Conservation (phyloP, 2,329 filamentous ascomycete species). For the Claviceps fusiformis region DNA sequence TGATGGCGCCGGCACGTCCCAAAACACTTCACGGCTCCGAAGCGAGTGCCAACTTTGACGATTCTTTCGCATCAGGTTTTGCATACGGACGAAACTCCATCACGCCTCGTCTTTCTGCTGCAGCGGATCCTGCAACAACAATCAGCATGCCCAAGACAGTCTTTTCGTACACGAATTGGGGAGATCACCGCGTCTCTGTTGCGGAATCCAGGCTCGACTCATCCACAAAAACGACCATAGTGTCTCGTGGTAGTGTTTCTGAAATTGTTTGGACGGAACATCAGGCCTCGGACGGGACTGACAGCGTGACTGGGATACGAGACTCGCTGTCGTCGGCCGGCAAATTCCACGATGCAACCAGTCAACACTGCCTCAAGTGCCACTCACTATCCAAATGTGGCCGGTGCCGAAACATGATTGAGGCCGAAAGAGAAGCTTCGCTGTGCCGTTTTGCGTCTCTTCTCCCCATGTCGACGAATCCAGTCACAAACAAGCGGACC, state of each 20-base stretch:
- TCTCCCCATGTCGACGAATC: neutral
- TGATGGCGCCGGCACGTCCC: neutral
- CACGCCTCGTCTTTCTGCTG: conserved; percentile 10
- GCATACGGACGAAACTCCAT: conserved; percentile 13
- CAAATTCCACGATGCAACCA: neutral
- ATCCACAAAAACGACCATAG: conserved; percentile 14
- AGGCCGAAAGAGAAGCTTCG: neutral
- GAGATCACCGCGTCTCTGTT: neutral
- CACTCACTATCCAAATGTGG: neutral
- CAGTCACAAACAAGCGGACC: neutral
- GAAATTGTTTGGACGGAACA: conserved; percentile 17
- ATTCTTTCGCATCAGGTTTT: conserved; percentile 8
- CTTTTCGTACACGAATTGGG: conserved; percentile 12
- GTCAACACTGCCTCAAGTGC: neutral
- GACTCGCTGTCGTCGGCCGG: neutral
- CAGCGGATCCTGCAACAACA: conserved; percentile 20
- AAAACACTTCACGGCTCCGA: neutral
- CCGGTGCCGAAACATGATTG: neutral
- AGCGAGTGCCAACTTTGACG: neutral
- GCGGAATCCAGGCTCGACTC: neutral
- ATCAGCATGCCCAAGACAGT: conserved; percentile 19
- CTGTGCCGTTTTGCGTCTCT: neutral
- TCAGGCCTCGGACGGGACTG: neutral
- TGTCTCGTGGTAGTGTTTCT: conserved; percentile 17
- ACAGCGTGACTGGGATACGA: neutral